A percentile compares a stretch with the other conserved stretches of the same genome.
phyloP scores from a whole-genome alignment of 75 land plant species.

The Picea sitchensis region DNA sequence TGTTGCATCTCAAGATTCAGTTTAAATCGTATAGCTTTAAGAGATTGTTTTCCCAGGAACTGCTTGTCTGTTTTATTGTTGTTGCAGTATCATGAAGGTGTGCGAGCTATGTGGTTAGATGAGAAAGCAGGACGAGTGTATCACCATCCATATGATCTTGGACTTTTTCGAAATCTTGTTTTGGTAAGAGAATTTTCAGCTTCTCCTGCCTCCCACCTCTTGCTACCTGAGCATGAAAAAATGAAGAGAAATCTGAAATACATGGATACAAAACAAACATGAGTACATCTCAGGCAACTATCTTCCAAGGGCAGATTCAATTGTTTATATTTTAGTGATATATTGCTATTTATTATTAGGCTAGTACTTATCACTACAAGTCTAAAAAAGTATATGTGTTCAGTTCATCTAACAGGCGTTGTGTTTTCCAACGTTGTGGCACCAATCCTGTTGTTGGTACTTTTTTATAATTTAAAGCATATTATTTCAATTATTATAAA shows the following conservation, averaged over 20 bases:
- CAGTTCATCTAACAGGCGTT: background rate
- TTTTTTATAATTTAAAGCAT: too few relatives aligned
- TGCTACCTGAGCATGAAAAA: background rate
- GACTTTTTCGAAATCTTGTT: slow-evolving; percentile 52
- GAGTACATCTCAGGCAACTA: background rate
- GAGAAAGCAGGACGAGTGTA: slow-evolving; percentile 74
- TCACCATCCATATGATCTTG: slow-evolving; percentile 76
- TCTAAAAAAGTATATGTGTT: background rate
- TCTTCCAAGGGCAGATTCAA: background rate
- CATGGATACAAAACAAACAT: background rate
- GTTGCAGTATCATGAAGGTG: slow-evolving; percentile 66
- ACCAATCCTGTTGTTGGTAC: too few relatives aligned
- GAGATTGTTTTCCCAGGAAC: background rate
- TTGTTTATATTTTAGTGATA: background rate
- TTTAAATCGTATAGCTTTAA: background rate
- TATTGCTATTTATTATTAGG: background rate
- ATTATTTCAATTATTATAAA: too few relatives aligned
- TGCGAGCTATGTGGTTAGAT: slow-evolving; percentile 71
- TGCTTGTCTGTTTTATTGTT: slow-evolving; percentile 6
- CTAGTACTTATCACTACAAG: background rate
- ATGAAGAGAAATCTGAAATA: too few relatives aligned
- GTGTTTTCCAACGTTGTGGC: background rate
- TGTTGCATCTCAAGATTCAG: background rate
- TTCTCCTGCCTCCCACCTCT: background rate
- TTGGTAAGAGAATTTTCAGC: slow-evolving; percentile 33